phyloP scores from a whole-genome alignment of 768 basidiomycete genomes.

The Collybia mongolica region DNA sequence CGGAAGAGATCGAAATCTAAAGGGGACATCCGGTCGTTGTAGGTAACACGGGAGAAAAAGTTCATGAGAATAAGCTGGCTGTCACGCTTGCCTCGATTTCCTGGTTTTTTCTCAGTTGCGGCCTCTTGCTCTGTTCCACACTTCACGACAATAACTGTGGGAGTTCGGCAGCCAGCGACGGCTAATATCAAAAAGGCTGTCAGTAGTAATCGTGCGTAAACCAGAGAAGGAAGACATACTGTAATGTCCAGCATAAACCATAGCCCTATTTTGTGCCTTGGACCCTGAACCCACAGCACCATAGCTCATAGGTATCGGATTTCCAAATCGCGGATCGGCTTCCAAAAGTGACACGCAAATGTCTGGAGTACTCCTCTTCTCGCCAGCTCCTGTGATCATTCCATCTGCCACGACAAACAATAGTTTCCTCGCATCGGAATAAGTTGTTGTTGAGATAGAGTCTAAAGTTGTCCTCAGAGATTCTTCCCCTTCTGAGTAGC shows the following conservation, averaged over 20 bases:
- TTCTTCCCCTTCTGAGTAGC: conserved; percentile 96
- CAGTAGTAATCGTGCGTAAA: neutral
- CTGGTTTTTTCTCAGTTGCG: conserved; percentile 84
- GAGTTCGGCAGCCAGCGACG: conserved; percentile 86
- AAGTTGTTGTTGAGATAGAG: conserved; percentile 86
- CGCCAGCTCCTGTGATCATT: conserved; percentile 97
- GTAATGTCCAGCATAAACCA: conserved; percentile 99
- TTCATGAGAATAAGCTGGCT: conserved; percentile 99
- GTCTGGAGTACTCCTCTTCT: conserved; percentile 94
- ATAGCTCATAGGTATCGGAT: conserved; percentile 94
- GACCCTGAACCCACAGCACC: conserved; percentile 85
- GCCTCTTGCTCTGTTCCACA: conserved; percentile 91
- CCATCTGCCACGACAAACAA: conserved; percentile 96
- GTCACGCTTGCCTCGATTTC: conserved; percentile 98
- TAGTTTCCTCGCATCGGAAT: conserved; percentile 90
- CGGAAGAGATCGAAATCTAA: conserved; percentile 98
- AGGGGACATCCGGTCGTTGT: conserved; percentile 98
- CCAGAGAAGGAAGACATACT: conserved; percentile 51
- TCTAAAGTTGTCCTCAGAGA: conserved; percentile 90
- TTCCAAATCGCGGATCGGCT: conserved; percentile 93
- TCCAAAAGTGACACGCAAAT: conserved; percentile 91
- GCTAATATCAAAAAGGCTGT: conserved; percentile 35
- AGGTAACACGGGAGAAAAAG: conserved; percentile 98
- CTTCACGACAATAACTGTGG: conserved; percentile 93
- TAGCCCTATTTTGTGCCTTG: conserved; percentile 90